Evolutionary conservation across 108 stramenopile species (phyloP), one percentile per base, ranked within the genome.

Genomic region (Schizochytrium sp.): DNA sequence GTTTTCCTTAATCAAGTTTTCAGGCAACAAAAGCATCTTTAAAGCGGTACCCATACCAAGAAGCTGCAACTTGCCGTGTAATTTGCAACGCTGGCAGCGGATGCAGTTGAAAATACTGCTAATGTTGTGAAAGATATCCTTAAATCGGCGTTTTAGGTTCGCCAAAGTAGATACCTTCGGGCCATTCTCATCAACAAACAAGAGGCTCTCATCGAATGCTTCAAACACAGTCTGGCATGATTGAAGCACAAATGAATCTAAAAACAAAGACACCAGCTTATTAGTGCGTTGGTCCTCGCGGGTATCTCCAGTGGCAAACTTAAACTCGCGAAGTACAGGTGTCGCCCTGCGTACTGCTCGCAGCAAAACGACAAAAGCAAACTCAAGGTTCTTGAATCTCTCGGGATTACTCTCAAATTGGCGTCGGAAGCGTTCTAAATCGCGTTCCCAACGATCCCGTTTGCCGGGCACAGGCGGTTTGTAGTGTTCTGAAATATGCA

Each of bases 21-120:
- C 72, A 2, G 93, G 93, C 45, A 95, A 90, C 72, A 98, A 97
- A 46, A 98, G 91, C 88, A 98, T 95, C 89, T 97, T 98, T 60
- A 98, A 89, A 40, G 96, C 97, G 19, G 96, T 95, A 4, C 97
- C 98, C 88, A 97, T 96, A 56, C 98, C 98, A 90, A 97, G 49
- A 95, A 98, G 96, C 61, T 95, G 93, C 95, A 98, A 91, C 91
- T 97, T 97, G 10, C 96, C 98, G 87, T 97, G 96, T 45, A 98
- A 89, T 72, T 96, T 96, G 92, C 98, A 98, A 90, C 96, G 96
- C 87, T 98, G 96, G 91, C 98, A 98, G n/a, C 89, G 96, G 38
- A 98, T 97, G 91, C 98, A 98, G 90, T 97, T 96, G 61, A 98
- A 89, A 69, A 97, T 96, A 40, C 93, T 92, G 19, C 93, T 93